phyloP scores from a whole-genome alignment of 208 protist species.

The Leishmania braziliensis region DNA sequence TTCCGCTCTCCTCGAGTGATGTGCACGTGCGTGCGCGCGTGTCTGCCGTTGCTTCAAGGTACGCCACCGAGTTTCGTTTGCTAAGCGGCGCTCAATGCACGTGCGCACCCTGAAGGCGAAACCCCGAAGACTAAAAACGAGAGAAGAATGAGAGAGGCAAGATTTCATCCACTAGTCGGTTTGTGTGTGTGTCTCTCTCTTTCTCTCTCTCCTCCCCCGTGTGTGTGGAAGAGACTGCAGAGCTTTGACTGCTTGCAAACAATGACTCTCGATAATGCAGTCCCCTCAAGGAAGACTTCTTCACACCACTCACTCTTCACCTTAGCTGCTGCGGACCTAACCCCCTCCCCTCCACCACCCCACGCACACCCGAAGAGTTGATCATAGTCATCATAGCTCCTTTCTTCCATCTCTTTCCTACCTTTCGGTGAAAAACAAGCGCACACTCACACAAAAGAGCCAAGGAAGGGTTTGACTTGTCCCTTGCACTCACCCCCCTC shows the following conservation, averaged over 20 bases:
- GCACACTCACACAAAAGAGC: not conserved
- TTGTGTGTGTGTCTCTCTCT: not conserved
- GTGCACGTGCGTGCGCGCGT: not conserved
- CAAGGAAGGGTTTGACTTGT: not conserved
- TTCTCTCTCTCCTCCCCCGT: not conserved
- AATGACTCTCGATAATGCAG: not conserved
- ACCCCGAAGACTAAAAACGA: not conserved
- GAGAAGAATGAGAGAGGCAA: not conserved
- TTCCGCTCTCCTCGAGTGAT: conserved; percentile 3
- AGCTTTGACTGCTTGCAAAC: not conserved
- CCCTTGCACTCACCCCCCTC: not conserved
- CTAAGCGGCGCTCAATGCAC: not conserved
- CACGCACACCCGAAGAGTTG: not conserved
- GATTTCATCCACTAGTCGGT: not conserved
- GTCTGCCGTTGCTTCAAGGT: not conserved
- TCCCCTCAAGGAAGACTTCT: not conserved
- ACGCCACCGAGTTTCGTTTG: not conserved
- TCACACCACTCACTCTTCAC: not conserved
- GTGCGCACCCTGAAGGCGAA: not conserved
- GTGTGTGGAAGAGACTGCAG: not conserved
- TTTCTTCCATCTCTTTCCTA: not conserved
- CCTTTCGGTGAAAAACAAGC: not conserved
- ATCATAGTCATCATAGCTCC: not conserved
- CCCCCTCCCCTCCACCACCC: not conserved
- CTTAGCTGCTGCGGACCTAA: not conserved